Evolutionary conservation across 768 basidiomycete species (phyloP).

Genomic region (Lentinula lateritia): DNA sequence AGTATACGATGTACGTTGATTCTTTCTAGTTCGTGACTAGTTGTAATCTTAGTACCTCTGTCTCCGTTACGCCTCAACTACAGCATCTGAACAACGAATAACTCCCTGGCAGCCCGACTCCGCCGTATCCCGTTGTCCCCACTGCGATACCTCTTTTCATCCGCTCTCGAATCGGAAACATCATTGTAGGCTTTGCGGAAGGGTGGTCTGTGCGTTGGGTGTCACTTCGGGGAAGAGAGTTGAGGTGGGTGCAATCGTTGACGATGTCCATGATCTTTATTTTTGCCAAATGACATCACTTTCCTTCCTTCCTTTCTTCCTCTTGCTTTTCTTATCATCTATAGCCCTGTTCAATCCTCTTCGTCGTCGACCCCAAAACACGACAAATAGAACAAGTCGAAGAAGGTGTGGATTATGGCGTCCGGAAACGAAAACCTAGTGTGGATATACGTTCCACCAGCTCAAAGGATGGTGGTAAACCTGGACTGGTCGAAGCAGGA

Average conservation of each 20-base stretch:
- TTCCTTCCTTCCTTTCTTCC: not conserved
- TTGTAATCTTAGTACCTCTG: not conserved
- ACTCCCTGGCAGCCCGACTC: conserved; percentile 93
- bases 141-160: conserved; percentile 84
- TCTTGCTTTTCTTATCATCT: not conserved
- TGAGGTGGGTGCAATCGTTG: conserved; percentile 12
- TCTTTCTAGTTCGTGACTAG: not conserved
- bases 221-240: conserved; percentile 65
- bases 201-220: conserved; percentile 87
- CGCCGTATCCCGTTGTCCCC: conserved; percentile 69
- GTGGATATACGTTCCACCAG: conserved; percentile 3
- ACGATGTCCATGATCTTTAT: too few species aligned
- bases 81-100: conserved; percentile 75
- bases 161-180: conserved; percentile 91
- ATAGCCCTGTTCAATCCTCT: conserved; percentile 66
- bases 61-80: not conserved
- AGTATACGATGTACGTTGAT: conserved; percentile 51
- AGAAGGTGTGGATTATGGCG: conserved; percentile 82
- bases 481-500: too few species aligned
- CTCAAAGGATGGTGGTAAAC: not conserved
- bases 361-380: conserved; percentile 79
- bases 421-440: conserved; percentile 38
- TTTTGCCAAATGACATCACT: too few species aligned
- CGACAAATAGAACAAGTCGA: conserved; percentile 79
- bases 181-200: conserved; percentile 91